Evolutionary conservation across 768 basidiomycete species (phyloP).

Genomic region (Ephemerocybe angulata): DNA sequence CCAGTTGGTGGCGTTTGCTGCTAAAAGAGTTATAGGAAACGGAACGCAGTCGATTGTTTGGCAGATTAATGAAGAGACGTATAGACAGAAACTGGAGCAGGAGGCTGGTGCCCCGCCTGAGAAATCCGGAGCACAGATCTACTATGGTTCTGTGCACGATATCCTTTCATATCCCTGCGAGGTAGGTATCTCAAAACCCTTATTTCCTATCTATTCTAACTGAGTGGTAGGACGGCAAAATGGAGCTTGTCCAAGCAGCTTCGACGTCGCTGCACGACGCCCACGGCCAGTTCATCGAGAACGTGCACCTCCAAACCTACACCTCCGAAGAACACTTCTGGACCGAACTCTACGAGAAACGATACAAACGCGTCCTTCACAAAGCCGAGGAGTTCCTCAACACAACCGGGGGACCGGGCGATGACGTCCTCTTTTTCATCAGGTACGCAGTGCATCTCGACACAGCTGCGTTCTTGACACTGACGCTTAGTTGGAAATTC

Average conservation of each 20-base stretch:
- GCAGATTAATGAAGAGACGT: slow-evolving; percentile 88
- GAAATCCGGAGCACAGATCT: slow-evolving; percentile 57
- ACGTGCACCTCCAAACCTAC: slow-evolving; percentile 79
- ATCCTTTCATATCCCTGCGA: slow-evolving; percentile 91
- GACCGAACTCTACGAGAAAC: slow-evolving; percentile 62
- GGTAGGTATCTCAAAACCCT: slow-evolving; percentile 34
- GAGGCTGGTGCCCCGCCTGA: slow-evolving; percentile 35
- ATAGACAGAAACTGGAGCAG: slow-evolving; percentile 60
- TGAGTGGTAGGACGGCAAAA: slow-evolving; percentile 68
- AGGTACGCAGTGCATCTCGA: slow-evolving; percentile 46
- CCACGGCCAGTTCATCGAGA: slow-evolving; percentile 87
- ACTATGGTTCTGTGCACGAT: slow-evolving; percentile 94
- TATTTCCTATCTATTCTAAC: neutral
- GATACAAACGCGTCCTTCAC: slow-evolving; percentile 57
- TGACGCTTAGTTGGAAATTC: neutral
- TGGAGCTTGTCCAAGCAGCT: slow-evolving; percentile 77
- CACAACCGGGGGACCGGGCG: slow-evolving; percentile 56
- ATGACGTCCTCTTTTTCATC: slow-evolving; percentile 81
- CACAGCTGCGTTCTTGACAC: neutral
- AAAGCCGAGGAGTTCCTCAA: slow-evolving; percentile 71
- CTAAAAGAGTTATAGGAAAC: slow-evolving; percentile 54
- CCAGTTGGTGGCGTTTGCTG: neutral
- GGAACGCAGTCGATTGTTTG: slow-evolving; percentile 91
- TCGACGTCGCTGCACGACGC: slow-evolving; percentile 74
- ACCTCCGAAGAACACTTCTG: slow-evolving; percentile 72